Percentiles rank a stretch among this genome's conserved stretches.
These are phyloP conservation scores for Neonectria magnoliae DNA, from an alignment of 2,329 filamentous ascomycete species.

Conservation along the genomic window DNA sequence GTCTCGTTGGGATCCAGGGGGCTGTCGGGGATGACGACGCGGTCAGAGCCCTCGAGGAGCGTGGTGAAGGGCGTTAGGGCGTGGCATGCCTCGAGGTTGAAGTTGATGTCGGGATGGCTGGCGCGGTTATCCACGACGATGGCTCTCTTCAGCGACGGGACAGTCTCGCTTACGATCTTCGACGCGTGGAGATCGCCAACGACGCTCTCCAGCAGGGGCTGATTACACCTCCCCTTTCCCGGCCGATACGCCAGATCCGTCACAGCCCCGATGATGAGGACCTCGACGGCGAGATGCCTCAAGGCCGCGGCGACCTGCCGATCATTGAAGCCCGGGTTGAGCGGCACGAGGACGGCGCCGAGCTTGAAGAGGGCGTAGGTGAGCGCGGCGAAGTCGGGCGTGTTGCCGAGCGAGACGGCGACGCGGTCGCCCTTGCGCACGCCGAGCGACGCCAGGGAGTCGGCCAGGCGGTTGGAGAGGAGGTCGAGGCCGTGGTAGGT, in stretches of 20 bases:
- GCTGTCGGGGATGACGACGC: slow-evolving; percentile 54
- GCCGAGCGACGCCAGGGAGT: slow-evolving; percentile 74
- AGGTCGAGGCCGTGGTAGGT: slow-evolving; percentile 81
- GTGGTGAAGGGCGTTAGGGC: slow-evolving; percentile 58
- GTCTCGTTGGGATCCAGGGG: slow-evolving; percentile 71
- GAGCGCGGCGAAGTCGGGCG: slow-evolving; percentile 81
- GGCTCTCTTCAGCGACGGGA: slow-evolving; percentile 77
- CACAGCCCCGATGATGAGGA: slow-evolving; percentile 87
- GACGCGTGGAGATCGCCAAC: slow-evolving; percentile 53
- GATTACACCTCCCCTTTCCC: slow-evolving; percentile 63
- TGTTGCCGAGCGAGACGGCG: slow-evolving; percentile 87
- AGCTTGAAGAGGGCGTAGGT: slow-evolving; percentile 94
- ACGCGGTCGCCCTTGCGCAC: slow-evolving; percentile 86
- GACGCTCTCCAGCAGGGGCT: slow-evolving; percentile 57
- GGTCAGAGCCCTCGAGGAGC: slow-evolving; percentile 50
- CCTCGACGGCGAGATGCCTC: slow-evolving; percentile 75
- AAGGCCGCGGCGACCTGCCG: slow-evolving; percentile 82
- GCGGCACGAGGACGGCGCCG: slow-evolving; percentile 90
- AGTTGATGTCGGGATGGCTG: slow-evolving; percentile 57
- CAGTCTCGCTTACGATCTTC: slow-evolving; percentile 52
- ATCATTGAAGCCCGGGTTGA: slow-evolving; percentile 90
- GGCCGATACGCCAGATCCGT: slow-evolving; percentile 80
- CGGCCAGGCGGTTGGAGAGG: slow-evolving; percentile 79
- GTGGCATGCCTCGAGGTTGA: slow-evolving; percentile 51
- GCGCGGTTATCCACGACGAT: slow-evolving; percentile 82